Evolutionary conservation across 2,329 filamentous ascomycete genomes (phyloP), one percentile per base, ranked within the genome.

Genomic region (Penicillium glabrum): DNA sequence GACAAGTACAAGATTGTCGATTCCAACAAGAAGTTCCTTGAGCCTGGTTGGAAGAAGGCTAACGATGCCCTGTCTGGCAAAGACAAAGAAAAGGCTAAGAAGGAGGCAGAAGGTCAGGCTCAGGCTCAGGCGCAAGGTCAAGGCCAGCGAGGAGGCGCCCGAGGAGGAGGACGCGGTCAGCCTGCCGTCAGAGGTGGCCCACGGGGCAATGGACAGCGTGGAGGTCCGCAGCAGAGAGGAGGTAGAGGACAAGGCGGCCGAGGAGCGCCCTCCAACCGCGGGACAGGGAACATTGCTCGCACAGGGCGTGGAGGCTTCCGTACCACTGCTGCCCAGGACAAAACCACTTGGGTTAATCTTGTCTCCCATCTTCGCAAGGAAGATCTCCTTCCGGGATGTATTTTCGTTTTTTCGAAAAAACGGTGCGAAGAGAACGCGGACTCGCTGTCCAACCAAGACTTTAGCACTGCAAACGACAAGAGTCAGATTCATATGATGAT

Each of bases 401-500:
- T 99, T 64, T 99, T 99, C 70, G 93, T 99, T 54, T 99, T 99
- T 75, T 99, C 95, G 3, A 99, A 98, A 79, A 96, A 95, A 75
- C 83, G 95, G 51, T 98, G 95, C 68, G 95, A 99, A 74, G 92
- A 98, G 71, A 99, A 98, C 72, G 95, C 95, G 0, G 91, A 97
- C 71, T 93, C 95, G 0, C 81, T 99, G 23, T 93, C 90, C 60
- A 98, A 97, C 69, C 88, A 96, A 64, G 95, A 99, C 70, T 98
- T 96, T 69, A 96, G 90, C 71, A 97, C 89, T 6, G 91, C 93
- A 0, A 84, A 88, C 3, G 95, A 99, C 77, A 98, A 97, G 82
- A 99, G 95, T 67, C 88, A 91, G 46, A 96, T 96, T 56, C 93
- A 99, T 72, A 97, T 98, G 90, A 93, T 92, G 35, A 92, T 99